Evolutionary conservation across 139 green algal genomes (phyloP).

Genomic region (Chlamydomonas schloesseri): DNA sequence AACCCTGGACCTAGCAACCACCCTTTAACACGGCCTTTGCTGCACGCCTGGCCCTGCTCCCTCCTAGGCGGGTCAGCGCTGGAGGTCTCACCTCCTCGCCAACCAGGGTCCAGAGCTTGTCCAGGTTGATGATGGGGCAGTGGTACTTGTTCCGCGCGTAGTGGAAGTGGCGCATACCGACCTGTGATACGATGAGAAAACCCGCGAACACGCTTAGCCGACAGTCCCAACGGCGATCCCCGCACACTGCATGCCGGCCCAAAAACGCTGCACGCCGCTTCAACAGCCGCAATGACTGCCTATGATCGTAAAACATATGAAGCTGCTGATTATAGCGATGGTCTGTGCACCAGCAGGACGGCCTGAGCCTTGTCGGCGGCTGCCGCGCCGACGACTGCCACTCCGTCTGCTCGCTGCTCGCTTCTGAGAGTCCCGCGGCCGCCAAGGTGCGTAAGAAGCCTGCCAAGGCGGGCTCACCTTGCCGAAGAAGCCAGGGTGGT

Average conservation of each 20-base stretch:
- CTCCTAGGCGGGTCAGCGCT: too few relatives aligned
- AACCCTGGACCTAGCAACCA: too few relatives aligned
- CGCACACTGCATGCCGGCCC: too few relatives aligned
- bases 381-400: background rate
- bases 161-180: slow-evolving; percentile 99
- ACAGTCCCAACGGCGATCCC: background rate
- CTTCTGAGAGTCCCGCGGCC: background rate
- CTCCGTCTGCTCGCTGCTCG: background rate
- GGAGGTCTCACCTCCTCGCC: slow-evolving; percentile 83
- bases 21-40: too few relatives aligned
- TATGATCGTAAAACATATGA: too few relatives aligned
- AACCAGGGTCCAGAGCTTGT: slow-evolving; percentile 97
- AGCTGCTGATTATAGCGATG: too few relatives aligned
- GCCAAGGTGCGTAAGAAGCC: background rate
- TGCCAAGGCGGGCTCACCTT: slow-evolving; percentile 76
- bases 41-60: too few relatives aligned
- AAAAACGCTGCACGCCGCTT: too few relatives aligned
- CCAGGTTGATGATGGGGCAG: slow-evolving; percentile 98
- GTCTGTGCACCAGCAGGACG: background rate
- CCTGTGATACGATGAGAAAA: slow-evolving; percentile 59
- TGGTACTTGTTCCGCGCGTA: slow-evolving; percentile 95
- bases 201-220: background rate
- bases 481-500: slow-evolving; percentile 97
- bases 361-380: background rate
- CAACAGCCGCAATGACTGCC: too few relatives aligned